Conservation (phyloP, 441 rosid genomes). For the Bruguiera hainesii region DNA sequence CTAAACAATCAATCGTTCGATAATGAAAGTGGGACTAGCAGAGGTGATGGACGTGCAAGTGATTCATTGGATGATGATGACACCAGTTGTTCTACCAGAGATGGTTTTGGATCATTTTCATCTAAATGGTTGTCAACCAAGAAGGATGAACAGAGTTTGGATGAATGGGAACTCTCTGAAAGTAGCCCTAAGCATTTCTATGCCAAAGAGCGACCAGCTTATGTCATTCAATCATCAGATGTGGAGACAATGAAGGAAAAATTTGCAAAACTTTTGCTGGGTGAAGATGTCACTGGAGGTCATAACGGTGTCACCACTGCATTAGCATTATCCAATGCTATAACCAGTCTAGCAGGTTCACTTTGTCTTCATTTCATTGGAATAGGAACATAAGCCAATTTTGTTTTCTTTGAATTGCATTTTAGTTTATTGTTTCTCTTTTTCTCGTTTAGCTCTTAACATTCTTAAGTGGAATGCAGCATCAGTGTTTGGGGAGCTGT, state of each 20-base stretch:
- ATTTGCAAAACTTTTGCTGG: conserved; percentile 73
- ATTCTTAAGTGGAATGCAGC: conserved; percentile 39
- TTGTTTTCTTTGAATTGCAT: not conserved
- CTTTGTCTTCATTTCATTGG: conserved; percentile 4
- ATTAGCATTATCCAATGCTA: conserved; percentile 84
- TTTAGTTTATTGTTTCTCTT: not conserved
- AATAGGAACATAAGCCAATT: not conserved
- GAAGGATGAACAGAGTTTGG: conserved; percentile 47
- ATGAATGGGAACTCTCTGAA: conserved; percentile 55
- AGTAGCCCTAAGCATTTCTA: conserved; percentile 47
- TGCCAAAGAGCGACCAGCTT: conserved; percentile 55
- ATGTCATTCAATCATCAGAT: conserved; percentile 45
- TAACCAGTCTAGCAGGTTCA: conserved; percentile 83
- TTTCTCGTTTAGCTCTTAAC: conserved; percentile 11
- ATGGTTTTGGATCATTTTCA: conserved; percentile 77
- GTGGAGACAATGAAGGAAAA: conserved; percentile 83
- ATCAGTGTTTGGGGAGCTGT: conserved; percentile 83
- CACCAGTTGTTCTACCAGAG: conserved; percentile 91
- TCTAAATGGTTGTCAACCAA: conserved; percentile 69
- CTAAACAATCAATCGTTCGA: conserved; percentile 80
- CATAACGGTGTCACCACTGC: conserved; percentile 66
- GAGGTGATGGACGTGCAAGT: conserved; percentile 71
- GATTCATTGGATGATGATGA: conserved; percentile 83
- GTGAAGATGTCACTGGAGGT: conserved; percentile 91
- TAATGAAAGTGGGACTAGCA: conserved; percentile 75